Base-by-base conservation (phyloP, 176 grass and related monocot genomes). In the Raddia guianensis region DNA sequence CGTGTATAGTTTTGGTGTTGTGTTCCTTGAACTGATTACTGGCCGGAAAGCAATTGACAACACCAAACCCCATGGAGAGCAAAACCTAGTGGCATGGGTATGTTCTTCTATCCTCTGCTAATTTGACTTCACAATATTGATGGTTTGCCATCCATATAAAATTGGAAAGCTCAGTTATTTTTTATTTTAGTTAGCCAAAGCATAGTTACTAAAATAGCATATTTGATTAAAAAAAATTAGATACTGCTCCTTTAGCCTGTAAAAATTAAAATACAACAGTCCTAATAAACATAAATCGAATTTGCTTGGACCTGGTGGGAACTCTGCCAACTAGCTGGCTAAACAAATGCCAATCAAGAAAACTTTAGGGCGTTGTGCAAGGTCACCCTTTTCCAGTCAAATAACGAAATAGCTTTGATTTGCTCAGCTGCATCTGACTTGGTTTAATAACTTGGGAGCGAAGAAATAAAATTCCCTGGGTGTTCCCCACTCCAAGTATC, bases 51-150 rank as follows among this genome's bases (percentile, higher is more conserved):
- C 94, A 72, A 93, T 97, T 73, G 94, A 97, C 55, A 91, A 93
- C 76, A 89, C 88, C 32, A 84, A 85, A 61, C 81, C 94, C 18
- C 73, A 87, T 53, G 91, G 91, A 72, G 91, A 93, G 70, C 91
- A 93, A 82, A 93, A 97, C 74, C 77, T 97, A 69, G 94, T 93
- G 68, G 94, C 91, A 82, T 97, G 94, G 94, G 94, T 97, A 91
- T 66, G 80, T 78, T 87, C 66, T 68, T 62, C 58, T 49, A 82
- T 78, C 72, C 45, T 81, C 46, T 66, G 49, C 16, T 72, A 59
- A 63, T 52, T 63, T 84, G 65, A 84, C 37, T 70, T 81, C 44
- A 75, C 67, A 83, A 7, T 13, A 27, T 64, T 62, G 32, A 66
- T 32, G 2, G 11, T 50, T 8, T 64, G 12, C 49, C 4, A 42